These are phyloP conservation scores for Microbotryum silenes-acaulis DNA, from an alignment of 1,284 basidiomycete species.

Conservation along the genomic window DNA sequence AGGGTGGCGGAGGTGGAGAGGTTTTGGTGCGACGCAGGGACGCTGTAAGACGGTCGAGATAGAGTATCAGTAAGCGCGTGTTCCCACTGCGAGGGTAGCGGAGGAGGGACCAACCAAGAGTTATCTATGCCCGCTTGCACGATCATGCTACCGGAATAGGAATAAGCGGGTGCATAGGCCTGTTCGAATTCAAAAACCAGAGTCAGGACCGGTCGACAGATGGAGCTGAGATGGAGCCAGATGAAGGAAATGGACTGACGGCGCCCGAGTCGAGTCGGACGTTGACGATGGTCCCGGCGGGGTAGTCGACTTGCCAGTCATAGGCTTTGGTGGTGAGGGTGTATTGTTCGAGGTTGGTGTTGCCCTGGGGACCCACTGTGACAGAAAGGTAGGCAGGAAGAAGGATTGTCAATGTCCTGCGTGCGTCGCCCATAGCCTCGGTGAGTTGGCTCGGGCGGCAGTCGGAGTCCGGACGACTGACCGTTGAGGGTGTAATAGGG, in stretches of 20 bases:
- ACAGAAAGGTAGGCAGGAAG: neutral
- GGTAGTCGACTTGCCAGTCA: neutral
- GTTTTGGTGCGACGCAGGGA: conserved; percentile 2
- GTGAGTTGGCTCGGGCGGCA: neutral
- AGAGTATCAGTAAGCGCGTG: neutral
- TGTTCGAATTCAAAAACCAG: neutral
- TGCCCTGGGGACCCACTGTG: neutral
- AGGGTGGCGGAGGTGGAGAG: neutral
- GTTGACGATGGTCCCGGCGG: neutral
- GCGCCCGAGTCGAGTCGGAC: neutral
- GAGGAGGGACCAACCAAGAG: neutral
- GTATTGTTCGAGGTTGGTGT: too few species aligned
- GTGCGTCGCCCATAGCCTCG: neutral
- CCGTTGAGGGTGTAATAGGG: conserved; percentile 1
- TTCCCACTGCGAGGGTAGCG: neutral
- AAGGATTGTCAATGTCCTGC: neutral
- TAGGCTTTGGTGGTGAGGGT: too few species aligned
- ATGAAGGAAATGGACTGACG: neutral
- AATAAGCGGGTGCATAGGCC: neutral
- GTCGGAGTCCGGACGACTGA: neutral
- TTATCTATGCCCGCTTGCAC: conserved; percentile 1
- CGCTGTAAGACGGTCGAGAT: neutral
- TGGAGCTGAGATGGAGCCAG: neutral
- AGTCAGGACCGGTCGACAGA: neutral
- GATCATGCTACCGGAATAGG: neutral